phyloP scores from a whole-genome alignment of 176 grass and related monocot genomes.

The Avena eriantha region DNA sequence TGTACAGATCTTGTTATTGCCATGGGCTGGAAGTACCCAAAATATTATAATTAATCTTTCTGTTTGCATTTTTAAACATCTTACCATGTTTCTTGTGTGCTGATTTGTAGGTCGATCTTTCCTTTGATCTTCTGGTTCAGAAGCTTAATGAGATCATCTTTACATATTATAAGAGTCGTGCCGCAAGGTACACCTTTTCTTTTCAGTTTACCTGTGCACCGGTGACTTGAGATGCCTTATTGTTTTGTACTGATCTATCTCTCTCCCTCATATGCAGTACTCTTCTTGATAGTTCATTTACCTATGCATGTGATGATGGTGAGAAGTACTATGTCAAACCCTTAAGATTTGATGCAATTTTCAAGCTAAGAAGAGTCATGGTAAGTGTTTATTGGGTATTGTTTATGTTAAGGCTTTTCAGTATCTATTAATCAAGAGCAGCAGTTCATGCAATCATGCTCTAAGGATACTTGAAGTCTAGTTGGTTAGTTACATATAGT shows the following conservation, averaged over 20 bases:
- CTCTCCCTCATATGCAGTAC: conserved; percentile 55
- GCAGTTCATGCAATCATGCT: conserved; percentile 13
- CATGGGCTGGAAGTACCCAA: conserved; percentile 32
- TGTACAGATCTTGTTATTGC: neutral
- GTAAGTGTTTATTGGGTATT: conserved; percentile 51
- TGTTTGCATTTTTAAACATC: conserved; percentile 30
- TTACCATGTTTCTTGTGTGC: conserved; percentile 31
- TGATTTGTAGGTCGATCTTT: conserved; percentile 89
- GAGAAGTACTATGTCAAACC: conserved; percentile 92
- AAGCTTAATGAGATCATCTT: conserved; percentile 98
- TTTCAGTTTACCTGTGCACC: conserved; percentile 19
- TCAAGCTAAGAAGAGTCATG: conserved; percentile 98
- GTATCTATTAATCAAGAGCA: conserved; percentile 34
- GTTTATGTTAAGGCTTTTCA: conserved; percentile 9
- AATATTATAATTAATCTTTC: conserved; percentile 11
- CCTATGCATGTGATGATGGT: conserved; percentile 82
- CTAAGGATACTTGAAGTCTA: conserved; percentile 7
- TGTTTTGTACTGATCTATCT: conserved; percentile 33
- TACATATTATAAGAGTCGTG: conserved; percentile 95
- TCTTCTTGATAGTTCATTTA: conserved; percentile 95
- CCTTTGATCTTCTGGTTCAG: conserved; percentile 93
- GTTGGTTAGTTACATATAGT: neutral
- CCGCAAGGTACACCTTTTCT: conserved; percentile 74
- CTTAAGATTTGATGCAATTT: conserved; percentile 83
- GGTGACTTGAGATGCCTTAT: conserved; percentile 1